Evolutionary conservation across 441 rosid genomes (phyloP).

Genomic region (Francoa sonchifolia): DNA sequence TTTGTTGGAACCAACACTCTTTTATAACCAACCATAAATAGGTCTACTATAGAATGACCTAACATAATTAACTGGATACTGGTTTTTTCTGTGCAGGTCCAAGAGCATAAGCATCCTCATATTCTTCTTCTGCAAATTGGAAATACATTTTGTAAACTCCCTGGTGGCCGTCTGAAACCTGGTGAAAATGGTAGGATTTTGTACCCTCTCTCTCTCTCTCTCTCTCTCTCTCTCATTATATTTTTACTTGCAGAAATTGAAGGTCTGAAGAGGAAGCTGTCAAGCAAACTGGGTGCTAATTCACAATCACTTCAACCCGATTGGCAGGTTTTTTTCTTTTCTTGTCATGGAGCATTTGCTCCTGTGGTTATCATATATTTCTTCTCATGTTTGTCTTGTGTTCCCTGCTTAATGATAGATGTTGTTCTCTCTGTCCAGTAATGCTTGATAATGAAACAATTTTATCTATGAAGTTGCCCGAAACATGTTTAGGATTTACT

Average conservation of each 20-base stretch:
- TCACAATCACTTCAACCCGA: slow-evolving; percentile 75
- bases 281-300: slow-evolving; percentile 94
- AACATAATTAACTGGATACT: background rate
- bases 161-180: slow-evolving; percentile 91
- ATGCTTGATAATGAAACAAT: no score
- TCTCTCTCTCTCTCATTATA: background rate
- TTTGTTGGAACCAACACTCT: no score
- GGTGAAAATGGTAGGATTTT: slow-evolving; percentile 72
- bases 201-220: background rate
- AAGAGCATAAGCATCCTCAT: slow-evolving; percentile 93
- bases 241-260: slow-evolving; percentile 54
- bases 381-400: background rate
- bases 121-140: slow-evolving; percentile 96
- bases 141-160: slow-evolving; percentile 94
- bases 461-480: no score
- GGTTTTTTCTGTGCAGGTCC: slow-evolving; percentile 50
- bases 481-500: no score
- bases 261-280: slow-evolving; percentile 84
- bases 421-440: no score
- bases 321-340: no score
- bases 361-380: no score
- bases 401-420: no score
- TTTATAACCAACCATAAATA: no score
- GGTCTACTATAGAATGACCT: no score
- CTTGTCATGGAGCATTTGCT: no score